These are phyloP conservation scores for Puccinia triticina DNA, from an alignment of 1,284 basidiomycete species.

Conservation along the genomic window DNA sequence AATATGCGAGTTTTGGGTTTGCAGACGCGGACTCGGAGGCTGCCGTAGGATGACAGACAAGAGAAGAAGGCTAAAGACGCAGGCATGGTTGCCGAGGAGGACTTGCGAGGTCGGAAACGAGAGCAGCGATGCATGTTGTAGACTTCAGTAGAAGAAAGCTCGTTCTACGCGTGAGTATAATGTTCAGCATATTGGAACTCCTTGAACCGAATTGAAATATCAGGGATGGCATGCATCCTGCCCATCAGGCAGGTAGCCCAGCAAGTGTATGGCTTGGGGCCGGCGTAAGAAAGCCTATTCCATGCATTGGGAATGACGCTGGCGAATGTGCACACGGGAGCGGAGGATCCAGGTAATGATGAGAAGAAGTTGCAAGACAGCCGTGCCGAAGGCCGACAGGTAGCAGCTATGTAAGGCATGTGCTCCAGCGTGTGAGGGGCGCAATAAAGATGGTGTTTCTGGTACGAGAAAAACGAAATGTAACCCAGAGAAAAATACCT, in stretches of 20 bases:
- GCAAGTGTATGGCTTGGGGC: no score
- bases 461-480: not conserved
- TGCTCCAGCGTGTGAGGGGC: not conserved
- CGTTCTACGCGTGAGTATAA: not conserved
- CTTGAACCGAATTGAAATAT: no score
- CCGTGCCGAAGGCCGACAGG: not conserved
- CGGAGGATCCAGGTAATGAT: not conserved
- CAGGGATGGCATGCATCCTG: no score
- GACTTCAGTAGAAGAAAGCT: not conserved
- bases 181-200: no score
- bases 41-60: slow-evolving; percentile 21
- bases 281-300: no score
- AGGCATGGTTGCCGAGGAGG: not conserved
- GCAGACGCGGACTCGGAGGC: no score
- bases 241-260: no score
- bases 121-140: no score
- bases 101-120: not conserved
- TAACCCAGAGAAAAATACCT: not conserved
- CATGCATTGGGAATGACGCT: no score
- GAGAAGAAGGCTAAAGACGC: not conserved
- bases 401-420: not conserved
- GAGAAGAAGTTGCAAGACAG: not conserved
- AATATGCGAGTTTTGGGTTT: not conserved
- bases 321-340: no score
- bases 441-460: not conserved